Conservation (phyloP, 768 basidiomycete species). For the Pleurotus tuber-regium region DNA sequence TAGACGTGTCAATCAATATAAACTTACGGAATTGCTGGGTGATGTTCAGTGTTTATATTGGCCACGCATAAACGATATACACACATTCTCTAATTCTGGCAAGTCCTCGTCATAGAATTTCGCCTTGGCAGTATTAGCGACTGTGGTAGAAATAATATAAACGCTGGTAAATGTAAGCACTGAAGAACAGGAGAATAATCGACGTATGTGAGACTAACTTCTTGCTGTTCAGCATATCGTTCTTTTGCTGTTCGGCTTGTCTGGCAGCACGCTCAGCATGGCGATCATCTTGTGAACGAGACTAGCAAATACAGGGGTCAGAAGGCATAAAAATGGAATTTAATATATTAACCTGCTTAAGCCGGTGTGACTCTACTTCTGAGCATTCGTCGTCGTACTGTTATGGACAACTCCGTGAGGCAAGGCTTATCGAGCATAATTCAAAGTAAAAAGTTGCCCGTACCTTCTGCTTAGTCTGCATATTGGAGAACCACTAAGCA, state of each 20-base stretch:
- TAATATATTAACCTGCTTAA: slow-evolving; percentile 63
- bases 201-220: slow-evolving; percentile 46
- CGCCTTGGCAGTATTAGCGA: slow-evolving; percentile 67
- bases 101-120: slow-evolving; percentile 73
- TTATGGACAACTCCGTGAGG: slow-evolving; percentile 6
- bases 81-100: slow-evolving; percentile 69
- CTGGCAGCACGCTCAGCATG: slow-evolving; percentile 72
- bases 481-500: slow-evolving; percentile 4
- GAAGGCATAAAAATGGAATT: slow-evolving; percentile 6
- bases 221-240: slow-evolving; percentile 79
- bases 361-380: slow-evolving; percentile 69
- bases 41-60: no score
- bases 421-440: background rate
- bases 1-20: background rate
- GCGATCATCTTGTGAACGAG: slow-evolving; percentile 65
- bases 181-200: background rate
- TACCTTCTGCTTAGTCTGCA: slow-evolving; percentile 66
- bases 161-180: slow-evolving; percentile 36
- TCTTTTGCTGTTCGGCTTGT: slow-evolving; percentile 73
- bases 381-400: slow-evolving; percentile 81
- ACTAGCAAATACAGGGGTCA: slow-evolving; percentile 34
- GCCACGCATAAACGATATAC: slow-evolving; percentile 30
- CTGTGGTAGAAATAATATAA: slow-evolving; percentile 67
- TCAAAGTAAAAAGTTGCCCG: slow-evolving; percentile 10
- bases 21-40: slow-evolving; percentile 73